Percentiles rank a stretch among this genome's conserved stretches.
Conservation (phyloP, 345 rosid genomes). For the Murraya koenigii region DNA sequence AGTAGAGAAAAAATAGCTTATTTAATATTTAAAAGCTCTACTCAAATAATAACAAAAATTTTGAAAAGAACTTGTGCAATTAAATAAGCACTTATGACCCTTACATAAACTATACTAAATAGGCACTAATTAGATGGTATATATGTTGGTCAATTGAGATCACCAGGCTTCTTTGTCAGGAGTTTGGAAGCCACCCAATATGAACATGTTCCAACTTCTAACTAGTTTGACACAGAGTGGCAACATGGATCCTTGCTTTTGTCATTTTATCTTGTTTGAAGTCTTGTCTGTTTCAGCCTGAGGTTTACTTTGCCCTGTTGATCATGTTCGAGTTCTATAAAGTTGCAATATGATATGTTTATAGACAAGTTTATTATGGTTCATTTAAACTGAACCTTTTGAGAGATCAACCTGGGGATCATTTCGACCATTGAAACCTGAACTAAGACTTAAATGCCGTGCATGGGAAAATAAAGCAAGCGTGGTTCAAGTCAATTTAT, state of each 20-base stretch:
- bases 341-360: not conserved
- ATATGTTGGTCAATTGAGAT: not conserved
- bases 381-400: not conserved
- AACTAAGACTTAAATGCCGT: not conserved
- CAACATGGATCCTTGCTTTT: conserved; percentile 1
- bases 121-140: too few relatives aligned
- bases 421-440: not conserved
- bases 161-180: not conserved
- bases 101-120: too few relatives aligned
- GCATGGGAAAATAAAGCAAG: not conserved
- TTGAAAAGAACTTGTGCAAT: too few relatives aligned
- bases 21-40: too few relatives aligned
- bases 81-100: too few relatives aligned
- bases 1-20: too few relatives aligned
- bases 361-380: not conserved
- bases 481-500: not conserved
- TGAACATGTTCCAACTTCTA: not conserved
- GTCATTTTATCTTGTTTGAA: not conserved
- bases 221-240: not conserved
- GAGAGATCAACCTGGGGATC: not conserved
- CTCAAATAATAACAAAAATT: too few relatives aligned
- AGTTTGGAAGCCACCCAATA: not conserved
- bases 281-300: not conserved
- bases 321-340: not conserved
- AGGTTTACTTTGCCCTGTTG: not conserved